Evolutionary conservation across 2,329 filamentous ascomycete genomes (phyloP).

Genomic region (Bipolaris oryzae): DNA sequence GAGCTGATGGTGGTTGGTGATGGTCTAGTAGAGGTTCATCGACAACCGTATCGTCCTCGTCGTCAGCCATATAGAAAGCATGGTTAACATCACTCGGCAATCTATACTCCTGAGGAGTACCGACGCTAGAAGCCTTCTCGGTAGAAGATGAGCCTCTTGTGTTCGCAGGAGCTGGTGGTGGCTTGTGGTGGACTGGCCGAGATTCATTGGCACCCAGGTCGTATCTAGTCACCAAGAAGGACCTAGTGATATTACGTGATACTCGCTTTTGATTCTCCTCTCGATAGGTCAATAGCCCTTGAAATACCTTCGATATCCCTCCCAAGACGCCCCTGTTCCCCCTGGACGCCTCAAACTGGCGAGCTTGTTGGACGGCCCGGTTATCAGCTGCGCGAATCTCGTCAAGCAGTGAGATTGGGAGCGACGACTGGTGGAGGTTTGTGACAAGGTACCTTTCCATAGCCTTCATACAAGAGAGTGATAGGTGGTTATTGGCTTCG

Average conservation of each 20-base stretch:
- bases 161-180: too few relatives aligned
- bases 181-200: too few relatives aligned
- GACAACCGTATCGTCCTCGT: too few relatives aligned
- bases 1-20: too few relatives aligned
- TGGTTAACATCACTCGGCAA: too few relatives aligned
- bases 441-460: background rate
- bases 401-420: background rate
- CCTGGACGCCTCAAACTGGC: background rate
- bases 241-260: background rate
- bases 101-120: too few relatives aligned
- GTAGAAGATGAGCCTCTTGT: too few relatives aligned
- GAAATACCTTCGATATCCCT: background rate
- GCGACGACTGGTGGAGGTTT: background rate
- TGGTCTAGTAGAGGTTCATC: too few relatives aligned
- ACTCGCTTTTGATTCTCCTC: background rate
- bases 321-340: background rate
- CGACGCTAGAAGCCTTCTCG: too few relatives aligned
- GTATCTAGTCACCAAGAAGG: background rate
- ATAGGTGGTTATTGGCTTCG: background rate
- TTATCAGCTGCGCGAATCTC: background rate
- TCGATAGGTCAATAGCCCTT: background rate
- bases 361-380: background rate
- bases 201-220: too few relatives aligned
- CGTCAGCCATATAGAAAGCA: too few relatives aligned
- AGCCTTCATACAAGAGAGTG: background rate